phyloP scores from a whole-genome alignment of 73 alveolate genomes.

The Durusdinium trenchii region DNA sequence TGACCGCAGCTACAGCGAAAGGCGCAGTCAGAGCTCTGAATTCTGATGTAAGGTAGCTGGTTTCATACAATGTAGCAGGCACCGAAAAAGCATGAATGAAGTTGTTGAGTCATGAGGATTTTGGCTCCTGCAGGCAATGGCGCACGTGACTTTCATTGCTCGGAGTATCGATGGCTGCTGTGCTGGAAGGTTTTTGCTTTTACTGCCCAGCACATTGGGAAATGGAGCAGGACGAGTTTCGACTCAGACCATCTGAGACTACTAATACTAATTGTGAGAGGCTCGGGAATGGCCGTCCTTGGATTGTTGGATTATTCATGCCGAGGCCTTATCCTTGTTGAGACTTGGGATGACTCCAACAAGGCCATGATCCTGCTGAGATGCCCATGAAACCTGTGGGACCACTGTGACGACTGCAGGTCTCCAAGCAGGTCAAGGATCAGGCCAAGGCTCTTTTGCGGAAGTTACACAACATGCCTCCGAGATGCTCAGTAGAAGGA shows the following conservation, averaged over 20 bases:
- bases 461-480: constrained; percentile 84
- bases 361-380: constrained; percentile 4
- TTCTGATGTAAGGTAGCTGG: too few species aligned
- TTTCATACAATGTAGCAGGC: too few species aligned
- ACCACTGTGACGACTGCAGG: constrained; percentile 10
- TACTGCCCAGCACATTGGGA: neutral
- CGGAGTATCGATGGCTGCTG: constrained; percentile 74
- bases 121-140: constrained; percentile 35
- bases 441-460: constrained; percentile 85
- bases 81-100: neutral
- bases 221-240: neutral
- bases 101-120: neutral
- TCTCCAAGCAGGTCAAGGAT: constrained; percentile 88
- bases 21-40: too few species aligned
- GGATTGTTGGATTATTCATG: neutral
- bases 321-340: constrained; percentile 78
- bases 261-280: neutral
- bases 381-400: neutral
- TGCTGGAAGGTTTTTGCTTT: neutral
- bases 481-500: constrained; percentile 87
- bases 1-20: too few species aligned
- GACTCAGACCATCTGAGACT: neutral
- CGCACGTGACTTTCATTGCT: constrained; percentile 94
- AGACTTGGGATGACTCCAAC: constrained; percentile 92
- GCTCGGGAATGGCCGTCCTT: neutral